Conservation (phyloP, 2,329 filamentous ascomycete species). For the Venturia asperata region DNA sequence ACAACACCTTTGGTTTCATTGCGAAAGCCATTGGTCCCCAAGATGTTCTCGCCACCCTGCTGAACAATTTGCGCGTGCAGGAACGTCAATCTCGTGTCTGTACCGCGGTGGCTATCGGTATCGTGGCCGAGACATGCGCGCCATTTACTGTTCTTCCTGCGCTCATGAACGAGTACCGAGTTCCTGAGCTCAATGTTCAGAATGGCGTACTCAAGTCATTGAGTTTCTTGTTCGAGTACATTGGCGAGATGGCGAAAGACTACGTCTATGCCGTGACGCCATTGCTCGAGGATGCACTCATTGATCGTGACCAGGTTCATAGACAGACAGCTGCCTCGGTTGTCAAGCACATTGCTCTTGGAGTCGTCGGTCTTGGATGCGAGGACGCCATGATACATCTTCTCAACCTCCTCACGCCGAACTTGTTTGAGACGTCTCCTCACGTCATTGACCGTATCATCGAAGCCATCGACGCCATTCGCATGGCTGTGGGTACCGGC, state of each 20-base stretch:
- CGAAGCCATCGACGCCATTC: conserved; percentile 92
- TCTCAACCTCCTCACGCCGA: conserved; percentile 91
- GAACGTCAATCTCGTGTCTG: conserved; percentile 98
- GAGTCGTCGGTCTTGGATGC: conserved; percentile 94
- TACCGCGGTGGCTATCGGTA: conserved; percentile 96
- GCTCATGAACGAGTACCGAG: conserved; percentile 98
- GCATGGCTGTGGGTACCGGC: conserved; percentile 86
- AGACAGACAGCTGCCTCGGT: conserved; percentile 93
- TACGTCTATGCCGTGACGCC: conserved; percentile 98
- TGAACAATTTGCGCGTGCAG: conserved; percentile 90
- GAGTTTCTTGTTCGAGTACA: conserved; percentile 97
- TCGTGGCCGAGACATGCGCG: conserved; percentile 95
- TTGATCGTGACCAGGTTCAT: conserved; percentile 96
- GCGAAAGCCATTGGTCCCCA: conserved; percentile 98
- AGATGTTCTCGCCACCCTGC: conserved; percentile 77
- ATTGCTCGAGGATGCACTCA: conserved; percentile 89
- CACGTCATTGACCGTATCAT: conserved; percentile 98
- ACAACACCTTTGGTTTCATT: conserved; percentile 99
- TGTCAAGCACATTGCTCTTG: conserved; percentile 95
- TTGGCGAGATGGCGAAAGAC: conserved; percentile 98
- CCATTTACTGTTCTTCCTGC: conserved; percentile 98
- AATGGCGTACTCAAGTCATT: conserved; percentile 97
- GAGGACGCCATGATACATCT: conserved; percentile 98
- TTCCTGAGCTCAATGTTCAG: conserved; percentile 96
- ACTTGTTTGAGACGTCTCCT: conserved; percentile 94